A percentile compares a stretch with the other conserved stretches of the same genome.
Evolutionary conservation across 1,284 basidiomycete species (phyloP).

Genomic region (Vanrija sp.): DNA sequence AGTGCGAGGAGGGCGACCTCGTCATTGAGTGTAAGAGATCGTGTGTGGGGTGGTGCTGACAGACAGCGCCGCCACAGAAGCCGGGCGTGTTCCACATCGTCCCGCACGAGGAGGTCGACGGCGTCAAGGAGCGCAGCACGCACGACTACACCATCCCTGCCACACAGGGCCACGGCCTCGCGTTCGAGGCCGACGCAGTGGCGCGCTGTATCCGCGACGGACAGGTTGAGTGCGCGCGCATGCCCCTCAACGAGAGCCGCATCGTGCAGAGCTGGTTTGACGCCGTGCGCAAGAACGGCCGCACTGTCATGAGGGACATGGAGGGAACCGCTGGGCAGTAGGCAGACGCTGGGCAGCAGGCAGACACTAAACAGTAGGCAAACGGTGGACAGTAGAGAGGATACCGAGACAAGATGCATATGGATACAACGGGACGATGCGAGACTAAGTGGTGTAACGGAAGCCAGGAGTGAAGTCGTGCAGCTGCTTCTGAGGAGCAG

Average conservation of each 20-base stretch:
- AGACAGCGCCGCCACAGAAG: conserved; percentile 9
- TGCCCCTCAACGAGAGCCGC: conserved; percentile 71
- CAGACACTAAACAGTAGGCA: too few species aligned
- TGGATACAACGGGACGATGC: too few species aligned
- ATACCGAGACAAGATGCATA: too few species aligned
- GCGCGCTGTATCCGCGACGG: conserved; percentile 71
- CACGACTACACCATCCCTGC: conserved; percentile 8
- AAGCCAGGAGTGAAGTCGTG: conserved; percentile 15
- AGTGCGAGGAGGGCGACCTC: conserved; percentile 21
- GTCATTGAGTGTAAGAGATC: conserved; percentile 8
- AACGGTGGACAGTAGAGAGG: too few species aligned
- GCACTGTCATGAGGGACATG: conserved; percentile 27
- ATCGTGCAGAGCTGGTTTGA: conserved; percentile 76
- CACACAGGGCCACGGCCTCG: conserved; percentile 30
- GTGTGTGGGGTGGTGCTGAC: neutral
- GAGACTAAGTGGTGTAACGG: conserved; percentile 8
- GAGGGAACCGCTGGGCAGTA: conserved; percentile 27
- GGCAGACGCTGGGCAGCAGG: neutral
- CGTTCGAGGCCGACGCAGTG: conserved; percentile 58
- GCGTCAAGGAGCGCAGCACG: conserved; percentile 4
- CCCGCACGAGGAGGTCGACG: conserved; percentile 3
- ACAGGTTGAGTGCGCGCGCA: conserved; percentile 66
- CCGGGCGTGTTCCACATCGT: conserved; percentile 19
- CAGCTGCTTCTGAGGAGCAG: conserved; percentile 2
- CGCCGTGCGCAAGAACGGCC: conserved; percentile 55